Evolutionary conservation across 768 basidiomycete species (phyloP).

Genomic region (Lactifluus rugatus): DNA sequence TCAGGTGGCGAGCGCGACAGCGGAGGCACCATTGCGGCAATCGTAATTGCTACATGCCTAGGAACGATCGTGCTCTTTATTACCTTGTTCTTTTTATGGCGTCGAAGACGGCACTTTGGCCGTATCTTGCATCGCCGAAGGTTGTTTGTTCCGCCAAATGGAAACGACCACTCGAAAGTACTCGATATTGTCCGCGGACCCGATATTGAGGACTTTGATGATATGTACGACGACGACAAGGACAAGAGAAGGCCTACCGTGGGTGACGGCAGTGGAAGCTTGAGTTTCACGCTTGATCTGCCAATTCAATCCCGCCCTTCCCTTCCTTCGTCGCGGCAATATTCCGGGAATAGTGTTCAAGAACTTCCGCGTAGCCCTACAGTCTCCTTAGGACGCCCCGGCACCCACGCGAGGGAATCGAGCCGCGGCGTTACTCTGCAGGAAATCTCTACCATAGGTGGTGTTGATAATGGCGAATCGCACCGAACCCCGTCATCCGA

Average conservation of each 20-base stretch:
- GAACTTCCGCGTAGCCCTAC: conserved; percentile 20
- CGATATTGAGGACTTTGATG: conserved; percentile 7
- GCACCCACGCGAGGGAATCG: conserved; percentile 15
- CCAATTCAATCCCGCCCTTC: conserved; percentile 18
- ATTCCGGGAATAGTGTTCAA: conserved; percentile 18
- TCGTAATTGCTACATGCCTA: conserved; percentile 48
- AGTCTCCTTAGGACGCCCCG: conserved; percentile 14
- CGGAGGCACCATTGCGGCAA: conserved; percentile 56
- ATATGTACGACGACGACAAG: conserved; percentile 13
- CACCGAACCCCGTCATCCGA: conserved; percentile 7
- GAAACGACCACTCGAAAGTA: conserved; percentile 15
- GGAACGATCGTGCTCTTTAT: conserved; percentile 38
- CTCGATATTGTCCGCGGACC: conserved; percentile 17
- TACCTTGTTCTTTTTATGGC: conserved; percentile 38
- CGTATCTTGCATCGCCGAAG: conserved; percentile 24
- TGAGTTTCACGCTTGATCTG: conserved; percentile 20
- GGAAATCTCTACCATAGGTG: conserved; percentile 6
- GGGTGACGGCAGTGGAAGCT: conserved; percentile 14
- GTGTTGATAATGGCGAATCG: neutral
- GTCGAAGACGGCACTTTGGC: conserved; percentile 32
- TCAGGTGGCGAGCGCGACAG: conserved; percentile 20
- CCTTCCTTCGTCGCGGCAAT: conserved; percentile 10
- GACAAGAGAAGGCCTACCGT: neutral
- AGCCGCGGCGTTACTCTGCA: conserved; percentile 14
- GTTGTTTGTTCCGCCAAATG: conserved; percentile 20